Base-by-base conservation (phyloP, 768 basidiomycete species). In the Gymnopilus junonius region DNA sequence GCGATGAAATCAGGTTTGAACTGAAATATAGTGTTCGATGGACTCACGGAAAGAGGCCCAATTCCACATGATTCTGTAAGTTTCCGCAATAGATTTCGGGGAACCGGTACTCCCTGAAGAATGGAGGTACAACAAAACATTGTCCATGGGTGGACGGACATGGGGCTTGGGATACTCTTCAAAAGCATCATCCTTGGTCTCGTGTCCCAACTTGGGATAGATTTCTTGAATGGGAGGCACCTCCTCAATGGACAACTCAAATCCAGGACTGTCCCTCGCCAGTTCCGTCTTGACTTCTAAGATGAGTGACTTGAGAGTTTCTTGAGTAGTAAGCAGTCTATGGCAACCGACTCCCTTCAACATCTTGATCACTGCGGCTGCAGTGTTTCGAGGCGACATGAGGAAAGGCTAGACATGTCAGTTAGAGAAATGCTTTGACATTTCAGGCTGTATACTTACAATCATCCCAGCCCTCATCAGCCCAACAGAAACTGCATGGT, bases 31-130 rank as follows among this genome's bases (percentile, higher is more conserved):
- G 7, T 32, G 29, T 31, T 39, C 12, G 37, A 42, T 21, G 15
- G 17, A 67, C 79, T 67, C 65, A 83, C 80, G 70, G 31, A 72
- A 69, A 23, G 65, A 60, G 14, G 72, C 74, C 74, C 78, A 80
- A 34, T 80, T 73, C 3, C 72, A 32, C 8, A 74, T 46, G 11
- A 66, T 71, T 12, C 67, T 61, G 43, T 77, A 71, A 0, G 73
- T 77, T 32, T 79, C 72, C 2, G 74, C 69, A 46, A 85, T 77
- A 8, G 79, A 66, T 59, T 81, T 83, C 0, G 83, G 82, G 48
- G 80, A 74, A 2, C 82, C 81, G 0, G 83, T 82, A 54, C 82
- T 83, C 15, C 83, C 83, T 3, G 84, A 85, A 0, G 84, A 85
- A 62, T 85, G 82, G 0, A 82, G 67, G 54, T 80, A 84, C 8